A percentile compares a stretch with the other conserved stretches of the same genome.
Evolutionary conservation across 805 yeast species (phyloP).

Genomic region (Cephaloascus fragrans): DNA sequence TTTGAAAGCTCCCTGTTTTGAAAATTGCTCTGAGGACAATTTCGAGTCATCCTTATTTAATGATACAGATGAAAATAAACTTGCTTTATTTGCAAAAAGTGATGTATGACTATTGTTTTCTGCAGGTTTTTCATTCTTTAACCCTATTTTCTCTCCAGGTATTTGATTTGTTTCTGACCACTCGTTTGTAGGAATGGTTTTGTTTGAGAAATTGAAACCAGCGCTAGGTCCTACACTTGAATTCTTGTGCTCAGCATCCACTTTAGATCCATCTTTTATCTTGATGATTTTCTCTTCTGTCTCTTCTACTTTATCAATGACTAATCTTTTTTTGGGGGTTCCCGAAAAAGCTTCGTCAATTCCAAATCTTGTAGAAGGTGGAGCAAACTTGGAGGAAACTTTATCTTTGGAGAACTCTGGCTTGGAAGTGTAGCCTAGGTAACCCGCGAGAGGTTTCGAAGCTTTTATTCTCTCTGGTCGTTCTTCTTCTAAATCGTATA

Average conservation of each 20-base stretch:
- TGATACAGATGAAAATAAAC: no score
- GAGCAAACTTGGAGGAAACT: background rate
- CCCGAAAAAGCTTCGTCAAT: slow-evolving; percentile 1
- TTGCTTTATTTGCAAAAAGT: no score
- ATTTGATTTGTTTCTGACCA: no score
- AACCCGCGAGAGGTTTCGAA: slow-evolving; percentile 12
- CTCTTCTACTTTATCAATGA: background rate
- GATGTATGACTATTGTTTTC: no score
- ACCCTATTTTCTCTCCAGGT: no score
- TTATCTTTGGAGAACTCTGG: slow-evolving; percentile 16
- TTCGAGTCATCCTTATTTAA: no score
- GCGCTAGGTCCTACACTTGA: background rate
- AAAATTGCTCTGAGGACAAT: no score
- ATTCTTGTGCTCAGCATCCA: background rate
- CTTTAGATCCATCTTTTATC: background rate
- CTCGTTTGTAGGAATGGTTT: no score
- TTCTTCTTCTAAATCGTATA: slow-evolving; percentile 16
- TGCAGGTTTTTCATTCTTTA: no score
- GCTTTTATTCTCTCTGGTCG: slow-evolving; percentile 6
- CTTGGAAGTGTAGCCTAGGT: slow-evolving; percentile 20
- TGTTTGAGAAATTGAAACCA: background rate
- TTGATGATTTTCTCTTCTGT: background rate
- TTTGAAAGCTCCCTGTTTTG: no score
- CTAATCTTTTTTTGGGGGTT: background rate
- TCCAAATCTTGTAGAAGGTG: background rate